Evolutionary conservation across 2,329 filamentous ascomycete genomes (phyloP).

Genomic region (Clarireedia sp.): DNA sequence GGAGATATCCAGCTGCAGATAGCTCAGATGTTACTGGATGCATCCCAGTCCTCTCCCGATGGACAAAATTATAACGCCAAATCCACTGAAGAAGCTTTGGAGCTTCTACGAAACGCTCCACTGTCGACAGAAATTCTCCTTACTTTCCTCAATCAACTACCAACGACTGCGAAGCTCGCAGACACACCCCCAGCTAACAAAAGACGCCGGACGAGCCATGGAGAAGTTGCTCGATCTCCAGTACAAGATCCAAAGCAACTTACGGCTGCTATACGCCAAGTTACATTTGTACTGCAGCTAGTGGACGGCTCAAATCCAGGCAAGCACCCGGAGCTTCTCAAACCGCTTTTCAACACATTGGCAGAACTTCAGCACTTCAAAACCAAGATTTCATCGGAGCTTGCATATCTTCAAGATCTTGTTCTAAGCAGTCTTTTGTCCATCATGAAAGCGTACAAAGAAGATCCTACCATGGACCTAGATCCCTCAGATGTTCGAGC

Average conservation of each 20-base stretch:
- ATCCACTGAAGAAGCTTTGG: constrained; percentile 54
- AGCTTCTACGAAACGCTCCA: constrained; percentile 65
- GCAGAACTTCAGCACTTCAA: constrained; percentile 81
- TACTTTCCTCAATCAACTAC: constrained; percentile 65
- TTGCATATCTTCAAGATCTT: constrained; percentile 83
- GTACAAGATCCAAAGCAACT: constrained; percentile 59
- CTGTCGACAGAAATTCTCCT: constrained; percentile 66
- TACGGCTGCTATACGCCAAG: constrained; percentile 59
- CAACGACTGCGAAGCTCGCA: constrained; percentile 64
- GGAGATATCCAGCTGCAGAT: constrained; percentile 50
- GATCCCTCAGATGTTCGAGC: constrained; percentile 76
- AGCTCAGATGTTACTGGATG: constrained; percentile 54
- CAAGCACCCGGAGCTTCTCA: constrained; percentile 67
- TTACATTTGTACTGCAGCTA: constrained; percentile 82
- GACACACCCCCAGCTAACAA: constrained; percentile 68
- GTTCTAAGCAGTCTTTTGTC: constrained; percentile 73
- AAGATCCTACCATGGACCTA: constrained; percentile 52
- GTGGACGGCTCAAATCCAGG: constrained; percentile 74
- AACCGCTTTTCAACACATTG: constrained; percentile 75
- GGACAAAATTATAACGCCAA: constrained; percentile 29
- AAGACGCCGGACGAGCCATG: constrained; percentile 69
- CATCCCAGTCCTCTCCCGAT: constrained; percentile 40
- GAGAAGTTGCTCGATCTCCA: constrained; percentile 53
- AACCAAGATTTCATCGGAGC: constrained; percentile 71
- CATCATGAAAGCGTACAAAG: constrained; percentile 72